phyloP scores from a whole-genome alignment of 805 yeast genomes.

The Isabelozyma gotoi region DNA sequence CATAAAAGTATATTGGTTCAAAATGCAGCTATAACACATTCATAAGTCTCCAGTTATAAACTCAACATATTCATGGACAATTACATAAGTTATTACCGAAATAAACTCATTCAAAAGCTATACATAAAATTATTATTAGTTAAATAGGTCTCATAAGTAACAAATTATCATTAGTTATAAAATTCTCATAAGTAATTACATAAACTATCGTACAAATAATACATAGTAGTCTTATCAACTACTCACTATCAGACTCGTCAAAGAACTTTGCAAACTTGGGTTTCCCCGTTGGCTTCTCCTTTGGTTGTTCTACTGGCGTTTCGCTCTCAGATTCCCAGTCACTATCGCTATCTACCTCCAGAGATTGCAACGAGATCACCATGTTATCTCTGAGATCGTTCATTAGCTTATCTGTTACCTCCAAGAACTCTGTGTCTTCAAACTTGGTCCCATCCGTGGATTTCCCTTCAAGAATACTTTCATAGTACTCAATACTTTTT shows the following conservation, averaged over 20 bases:
- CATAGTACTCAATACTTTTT: constrained; percentile 5
- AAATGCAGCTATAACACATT: too few species aligned
- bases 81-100: too few species aligned
- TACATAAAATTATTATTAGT: too few species aligned
- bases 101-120: too few species aligned
- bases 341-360: neutral
- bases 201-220: neutral
- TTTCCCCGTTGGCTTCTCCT: neutral
- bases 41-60: too few species aligned
- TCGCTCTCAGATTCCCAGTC: constrained; percentile 2
- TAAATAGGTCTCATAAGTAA: too few species aligned
- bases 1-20: too few species aligned
- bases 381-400: constrained; percentile 3
- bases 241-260: constrained; percentile 2
- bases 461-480: constrained; percentile 3
- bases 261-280: constrained; percentile 5
- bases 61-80: too few species aligned
- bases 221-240: too few species aligned
- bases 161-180: too few species aligned
- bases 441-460: neutral
- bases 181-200: too few species aligned
- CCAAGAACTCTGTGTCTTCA: constrained; percentile 2
- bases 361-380: neutral
- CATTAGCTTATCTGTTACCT: constrained; percentile 4
- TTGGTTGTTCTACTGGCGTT: neutral